Evolutionary conservation across 2,329 filamentous ascomycete species (phyloP).

Genomic region (Leptodontidium sp.): DNA sequence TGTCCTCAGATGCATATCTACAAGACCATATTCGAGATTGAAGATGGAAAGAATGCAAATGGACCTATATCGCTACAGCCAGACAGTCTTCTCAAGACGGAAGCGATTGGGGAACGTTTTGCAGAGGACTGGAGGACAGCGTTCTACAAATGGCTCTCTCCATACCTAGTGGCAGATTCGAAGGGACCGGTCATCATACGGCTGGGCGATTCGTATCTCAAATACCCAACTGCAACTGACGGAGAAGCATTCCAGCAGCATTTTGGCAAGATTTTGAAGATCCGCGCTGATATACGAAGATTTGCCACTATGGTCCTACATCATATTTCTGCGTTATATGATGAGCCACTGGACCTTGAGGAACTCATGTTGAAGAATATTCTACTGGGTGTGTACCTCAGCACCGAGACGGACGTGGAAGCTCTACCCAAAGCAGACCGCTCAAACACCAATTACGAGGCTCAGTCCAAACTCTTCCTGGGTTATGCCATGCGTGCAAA

Average conservation of each 20-base stretch:
- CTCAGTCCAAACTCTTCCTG: slow-evolving; percentile 49
- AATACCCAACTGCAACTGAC: slow-evolving; percentile 38
- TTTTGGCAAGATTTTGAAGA: slow-evolving; percentile 41
- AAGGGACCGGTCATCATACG: slow-evolving; percentile 34
- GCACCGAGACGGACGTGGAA: slow-evolving; percentile 28
- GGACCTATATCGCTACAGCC: slow-evolving; percentile 36
- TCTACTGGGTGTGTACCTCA: slow-evolving; percentile 41
- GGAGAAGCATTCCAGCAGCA: slow-evolving; percentile 33
- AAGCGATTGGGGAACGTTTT: slow-evolving; percentile 16
- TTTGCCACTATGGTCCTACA: slow-evolving; percentile 39
- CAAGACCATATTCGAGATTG: slow-evolving; percentile 23
- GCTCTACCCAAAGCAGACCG: slow-evolving; percentile 30
- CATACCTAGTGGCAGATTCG: slow-evolving; percentile 25
- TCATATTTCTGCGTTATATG: slow-evolving; percentile 28
- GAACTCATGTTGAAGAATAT: slow-evolving; percentile 24
- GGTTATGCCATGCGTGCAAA: slow-evolving; percentile 42
- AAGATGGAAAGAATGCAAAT: slow-evolving; percentile 24
- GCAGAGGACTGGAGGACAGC: slow-evolving; percentile 31
- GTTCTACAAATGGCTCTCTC: slow-evolving; percentile 37
- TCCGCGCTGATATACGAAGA: slow-evolving; percentile 34
- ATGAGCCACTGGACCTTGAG: slow-evolving; percentile 17
- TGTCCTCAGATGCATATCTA: slow-evolving; percentile 40
- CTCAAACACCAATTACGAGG: slow-evolving; percentile 36
- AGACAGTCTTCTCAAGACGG: slow-evolving; percentile 28
- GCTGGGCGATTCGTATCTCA: slow-evolving; percentile 37